A percentile compares a stretch with the other conserved stretches of the same genome.
Evolutionary conservation across 2,329 filamentous ascomycete species (phyloP).

Genomic region (Xylaria sp.): DNA sequence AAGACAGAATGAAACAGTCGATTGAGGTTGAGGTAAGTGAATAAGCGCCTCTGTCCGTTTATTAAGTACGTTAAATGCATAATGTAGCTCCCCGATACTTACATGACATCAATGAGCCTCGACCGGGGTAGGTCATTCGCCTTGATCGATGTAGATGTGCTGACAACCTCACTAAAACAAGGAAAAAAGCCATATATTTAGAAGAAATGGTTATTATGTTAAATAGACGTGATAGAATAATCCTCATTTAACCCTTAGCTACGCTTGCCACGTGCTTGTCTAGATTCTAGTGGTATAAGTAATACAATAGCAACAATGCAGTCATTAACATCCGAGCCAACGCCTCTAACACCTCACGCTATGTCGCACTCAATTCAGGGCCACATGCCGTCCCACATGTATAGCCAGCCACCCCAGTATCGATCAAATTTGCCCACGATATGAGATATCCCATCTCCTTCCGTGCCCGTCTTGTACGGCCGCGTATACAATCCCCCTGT

Average conservation of each 20-base stretch:
- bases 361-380: conserved; percentile 44
- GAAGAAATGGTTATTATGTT: neutral
- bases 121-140: neutral
- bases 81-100: conserved; percentile 2
- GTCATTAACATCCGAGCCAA: neutral
- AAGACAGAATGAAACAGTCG: no score
- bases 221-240: neutral
- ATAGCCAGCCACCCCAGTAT: conserved; percentile 62
- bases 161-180: no score
- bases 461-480: conserved; percentile 57
- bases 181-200: no score
- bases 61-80: conserved; percentile 24
- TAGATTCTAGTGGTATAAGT: conserved; percentile 32
- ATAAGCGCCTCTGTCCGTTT: neutral
- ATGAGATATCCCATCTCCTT: conserved; percentile 57
- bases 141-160: no score
- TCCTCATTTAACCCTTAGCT: neutral
- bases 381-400: conserved; percentile 60
- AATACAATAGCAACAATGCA: conserved; percentile 26
- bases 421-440: conserved; percentile 58
- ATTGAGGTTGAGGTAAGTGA: no score
- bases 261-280: conserved; percentile 6
- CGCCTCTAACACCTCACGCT: neutral
- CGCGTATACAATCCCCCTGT: conserved; percentile 55
- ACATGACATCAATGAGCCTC: neutral